Conservation (phyloP, 2,329 filamentous ascomycete genomes). For the Escovopsis sp. region DNA sequence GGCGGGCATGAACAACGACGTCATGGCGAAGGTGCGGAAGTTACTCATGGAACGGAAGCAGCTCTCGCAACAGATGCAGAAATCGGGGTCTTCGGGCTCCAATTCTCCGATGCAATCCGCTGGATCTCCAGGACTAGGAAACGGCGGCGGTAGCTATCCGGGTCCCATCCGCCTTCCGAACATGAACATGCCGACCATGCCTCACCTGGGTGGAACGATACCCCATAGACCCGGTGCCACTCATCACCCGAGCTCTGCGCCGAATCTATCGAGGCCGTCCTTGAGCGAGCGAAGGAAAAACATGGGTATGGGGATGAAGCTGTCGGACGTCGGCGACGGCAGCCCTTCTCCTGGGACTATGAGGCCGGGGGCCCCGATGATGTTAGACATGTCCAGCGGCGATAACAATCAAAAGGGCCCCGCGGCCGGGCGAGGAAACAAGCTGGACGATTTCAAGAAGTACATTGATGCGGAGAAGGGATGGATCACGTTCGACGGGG, state of each 20-base stretch:
- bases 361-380: constrained; percentile 23
- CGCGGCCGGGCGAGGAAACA: constrained; percentile 26
- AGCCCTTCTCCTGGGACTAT: constrained; percentile 12
- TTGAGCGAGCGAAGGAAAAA: constrained; percentile 51
- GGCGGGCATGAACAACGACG: constrained; percentile 21
- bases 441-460: constrained; percentile 49
- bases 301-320: constrained; percentile 31
- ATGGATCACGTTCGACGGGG: constrained; percentile 82
- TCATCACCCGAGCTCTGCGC: constrained; percentile 37
- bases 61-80: constrained; percentile 30
- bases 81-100: constrained; percentile 20
- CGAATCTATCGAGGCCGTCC: constrained; percentile 36
- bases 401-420: constrained; percentile 4
- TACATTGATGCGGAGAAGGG: constrained; percentile 87
- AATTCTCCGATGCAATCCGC: constrained; percentile 16
- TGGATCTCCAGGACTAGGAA: constrained; percentile 17
- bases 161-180: constrained; percentile 26
- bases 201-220: no score
- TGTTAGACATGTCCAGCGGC: constrained; percentile 24
- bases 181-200: constrained; percentile 6
- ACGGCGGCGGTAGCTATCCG: constrained; percentile 29
- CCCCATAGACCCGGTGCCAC: constrained; percentile 31
- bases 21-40: constrained; percentile 32
- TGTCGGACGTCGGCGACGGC: constrained; percentile 34
- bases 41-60: constrained; percentile 31